Conservation (phyloP, 1,284 basidiomycete genomes). For the Cryptococcus wingfieldii region DNA sequence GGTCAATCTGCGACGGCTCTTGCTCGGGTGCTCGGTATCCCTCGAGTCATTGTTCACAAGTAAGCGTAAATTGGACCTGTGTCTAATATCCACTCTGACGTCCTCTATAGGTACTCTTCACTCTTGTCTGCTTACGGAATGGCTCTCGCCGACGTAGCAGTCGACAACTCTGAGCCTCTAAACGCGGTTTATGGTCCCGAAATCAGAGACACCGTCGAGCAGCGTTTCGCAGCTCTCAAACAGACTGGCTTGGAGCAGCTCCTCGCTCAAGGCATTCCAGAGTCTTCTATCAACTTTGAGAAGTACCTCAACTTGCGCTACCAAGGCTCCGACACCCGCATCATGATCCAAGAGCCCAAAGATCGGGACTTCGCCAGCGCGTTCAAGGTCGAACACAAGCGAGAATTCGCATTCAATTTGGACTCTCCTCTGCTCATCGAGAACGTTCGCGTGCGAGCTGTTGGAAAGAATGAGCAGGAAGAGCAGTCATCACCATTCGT, state of each 20-base stretch:
- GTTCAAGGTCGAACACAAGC: conserved; percentile 35
- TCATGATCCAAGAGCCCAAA: conserved; percentile 39
- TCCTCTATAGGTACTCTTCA: conserved; percentile 66
- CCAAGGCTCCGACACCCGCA: conserved; percentile 33
- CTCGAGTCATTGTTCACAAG: conserved; percentile 54
- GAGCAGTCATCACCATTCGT: conserved; percentile 53
- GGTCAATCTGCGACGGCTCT: conserved; percentile 43
- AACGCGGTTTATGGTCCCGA: conserved; percentile 58
- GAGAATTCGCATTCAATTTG: conserved; percentile 43
- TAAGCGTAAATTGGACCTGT: conserved; percentile 45
- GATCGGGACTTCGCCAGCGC: conserved; percentile 28
- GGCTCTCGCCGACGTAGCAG: conserved; percentile 57
- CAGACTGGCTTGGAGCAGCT: conserved; percentile 62
- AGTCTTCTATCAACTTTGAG: conserved; percentile 66
- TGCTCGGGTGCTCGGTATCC: conserved; percentile 35
- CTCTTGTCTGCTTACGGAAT: conserved; percentile 86
- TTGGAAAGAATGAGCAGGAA: conserved; percentile 11
- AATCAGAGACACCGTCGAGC: conserved; percentile 15
- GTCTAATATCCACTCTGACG: conserved; percentile 26
- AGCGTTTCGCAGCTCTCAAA: conserved; percentile 26
- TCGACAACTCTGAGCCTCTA: conserved; percentile 44
- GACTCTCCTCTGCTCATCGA: conserved; percentile 33
- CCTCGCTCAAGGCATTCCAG: conserved; percentile 72
- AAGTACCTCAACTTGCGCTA: conserved; percentile 45
- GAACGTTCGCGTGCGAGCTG: conserved; percentile 35